These are phyloP conservation scores for Auricularia auricula-judae DNA, from an alignment of 768 basidiomycete genomes.

Conservation along the genomic window DNA sequence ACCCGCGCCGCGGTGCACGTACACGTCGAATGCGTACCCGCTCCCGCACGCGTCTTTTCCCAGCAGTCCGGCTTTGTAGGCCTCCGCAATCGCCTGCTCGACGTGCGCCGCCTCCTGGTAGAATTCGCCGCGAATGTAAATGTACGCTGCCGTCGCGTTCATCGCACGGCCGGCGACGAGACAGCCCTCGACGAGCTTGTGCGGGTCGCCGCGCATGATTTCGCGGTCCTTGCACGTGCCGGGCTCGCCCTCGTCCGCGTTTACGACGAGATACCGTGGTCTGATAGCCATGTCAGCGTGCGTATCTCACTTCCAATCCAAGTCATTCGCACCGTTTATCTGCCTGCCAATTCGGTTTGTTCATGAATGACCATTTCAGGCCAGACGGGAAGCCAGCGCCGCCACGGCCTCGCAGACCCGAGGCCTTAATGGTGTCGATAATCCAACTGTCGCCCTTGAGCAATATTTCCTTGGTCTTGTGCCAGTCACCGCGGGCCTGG, in stretches of 20 bases:
- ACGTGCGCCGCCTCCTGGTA: slow-evolving; percentile 90
- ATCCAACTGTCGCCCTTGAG: slow-evolving; percentile 96
- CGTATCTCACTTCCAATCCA: background rate
- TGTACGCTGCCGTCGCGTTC: slow-evolving; percentile 98
- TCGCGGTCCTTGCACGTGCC: slow-evolving; percentile 99
- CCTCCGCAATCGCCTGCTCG: slow-evolving; percentile 91
- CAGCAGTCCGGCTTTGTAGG: slow-evolving; percentile 79
- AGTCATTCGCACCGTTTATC: slow-evolving; percentile 54
- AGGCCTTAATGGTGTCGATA: slow-evolving; percentile 92
- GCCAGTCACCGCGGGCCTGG: slow-evolving; percentile 94
- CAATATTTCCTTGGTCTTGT: slow-evolving; percentile 92
- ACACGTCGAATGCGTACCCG: slow-evolving; percentile 94
- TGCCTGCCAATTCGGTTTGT: slow-evolving; percentile 98
- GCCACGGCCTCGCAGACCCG: slow-evolving; percentile 88
- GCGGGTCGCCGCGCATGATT: slow-evolving; percentile 94
- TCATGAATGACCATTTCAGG: slow-evolving; percentile 98
- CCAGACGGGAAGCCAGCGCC: slow-evolving; percentile 96
- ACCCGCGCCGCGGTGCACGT: slow-evolving; percentile 95
- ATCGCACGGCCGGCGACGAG: slow-evolving; percentile 93
- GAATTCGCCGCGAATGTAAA: slow-evolving; percentile 98
- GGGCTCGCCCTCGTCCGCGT: slow-evolving; percentile 97
- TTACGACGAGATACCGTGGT: slow-evolving; percentile 93
- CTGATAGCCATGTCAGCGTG: slow-evolving; percentile 24
- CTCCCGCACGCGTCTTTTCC: slow-evolving; percentile 88
- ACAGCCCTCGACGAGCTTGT: slow-evolving; percentile 97